A percentile compares a stretch with the other conserved stretches of the same genome.
Evolutionary conservation across 768 basidiomycete species (phyloP).

Genomic region (Leccinum boreale): DNA sequence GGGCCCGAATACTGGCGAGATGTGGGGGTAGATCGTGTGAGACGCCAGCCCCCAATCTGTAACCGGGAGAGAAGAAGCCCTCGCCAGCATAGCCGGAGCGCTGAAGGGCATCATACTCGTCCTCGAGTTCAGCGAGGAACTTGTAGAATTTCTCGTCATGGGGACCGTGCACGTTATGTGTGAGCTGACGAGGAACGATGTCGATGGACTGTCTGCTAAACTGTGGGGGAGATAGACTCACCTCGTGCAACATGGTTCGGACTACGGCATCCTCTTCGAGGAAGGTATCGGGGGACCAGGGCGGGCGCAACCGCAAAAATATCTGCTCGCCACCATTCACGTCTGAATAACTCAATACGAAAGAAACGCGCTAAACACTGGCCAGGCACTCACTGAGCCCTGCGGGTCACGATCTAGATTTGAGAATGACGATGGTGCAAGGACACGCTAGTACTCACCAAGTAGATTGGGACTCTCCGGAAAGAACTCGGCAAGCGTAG

Average conservation of each 20-base stretch:
- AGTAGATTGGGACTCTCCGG: slow-evolving; percentile 69
- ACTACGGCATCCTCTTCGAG: slow-evolving; percentile 73
- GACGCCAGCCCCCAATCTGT: slow-evolving; percentile 60
- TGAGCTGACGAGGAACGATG: slow-evolving; percentile 49
- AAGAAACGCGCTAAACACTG: not conserved
- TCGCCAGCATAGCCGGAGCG: slow-evolving; percentile 86
- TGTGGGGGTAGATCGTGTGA: slow-evolving; percentile 68
- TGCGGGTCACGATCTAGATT: slow-evolving; percentile 6
- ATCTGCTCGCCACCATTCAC: slow-evolving; percentile 82
- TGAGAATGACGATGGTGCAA: slow-evolving; percentile 5
- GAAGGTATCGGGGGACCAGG: slow-evolving; percentile 65
- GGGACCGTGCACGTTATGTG: slow-evolving; percentile 85
- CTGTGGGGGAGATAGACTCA: slow-evolving; percentile 23
- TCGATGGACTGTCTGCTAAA: not conserved
- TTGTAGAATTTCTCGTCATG: slow-evolving; percentile 87
- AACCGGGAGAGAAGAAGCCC: slow-evolving; percentile 82
- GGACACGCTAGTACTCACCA: slow-evolving; percentile 43
- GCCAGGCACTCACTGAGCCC: slow-evolving; percentile 36
- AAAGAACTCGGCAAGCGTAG: slow-evolving; percentile 84
- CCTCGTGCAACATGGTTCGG: slow-evolving; percentile 89
- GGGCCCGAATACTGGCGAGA: slow-evolving; percentile 60
- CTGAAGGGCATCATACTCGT: slow-evolving; percentile 80
- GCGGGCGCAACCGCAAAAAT: slow-evolving; percentile 73
- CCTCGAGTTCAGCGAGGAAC: slow-evolving; percentile 66
- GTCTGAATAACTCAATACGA: slow-evolving; percentile 41